A percentile compares a stretch with the other conserved stretches of the same genome.
Evolutionary conservation across 2,329 filamentous ascomycete genomes (phyloP).

Genomic region (Penicillium psychrosexuale): DNA sequence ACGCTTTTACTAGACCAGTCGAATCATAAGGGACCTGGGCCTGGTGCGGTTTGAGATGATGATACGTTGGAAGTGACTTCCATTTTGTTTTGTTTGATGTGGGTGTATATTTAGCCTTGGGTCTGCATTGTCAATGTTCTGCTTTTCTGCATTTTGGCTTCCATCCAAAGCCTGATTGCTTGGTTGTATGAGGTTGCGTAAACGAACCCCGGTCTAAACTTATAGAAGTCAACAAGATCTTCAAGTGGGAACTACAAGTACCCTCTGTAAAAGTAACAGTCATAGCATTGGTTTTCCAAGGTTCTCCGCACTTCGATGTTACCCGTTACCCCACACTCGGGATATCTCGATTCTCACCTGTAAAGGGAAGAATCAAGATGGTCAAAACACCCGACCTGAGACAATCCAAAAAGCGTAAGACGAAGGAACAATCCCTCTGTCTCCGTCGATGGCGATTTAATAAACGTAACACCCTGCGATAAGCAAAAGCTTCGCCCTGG

Average conservation of each 20-base stretch:
- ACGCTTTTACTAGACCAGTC: constrained; percentile 75
- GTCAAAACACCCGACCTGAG: not conserved
- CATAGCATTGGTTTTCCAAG: not conserved
- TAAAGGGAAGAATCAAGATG: not conserved
- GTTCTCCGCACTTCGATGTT: not conserved
- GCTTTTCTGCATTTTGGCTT: constrained; percentile 9
- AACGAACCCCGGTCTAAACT: not conserved
- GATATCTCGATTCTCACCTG: not conserved
- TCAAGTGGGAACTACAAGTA: not conserved
- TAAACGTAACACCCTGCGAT: not conserved
- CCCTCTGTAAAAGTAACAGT: not conserved
- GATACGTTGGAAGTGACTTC: constrained; percentile 6
- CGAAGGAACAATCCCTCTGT: not conserved
- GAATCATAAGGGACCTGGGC: constrained; percentile 39
- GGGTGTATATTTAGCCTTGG: constrained; percentile 25
- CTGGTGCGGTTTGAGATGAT: constrained; percentile 35
- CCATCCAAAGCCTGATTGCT: not conserved
- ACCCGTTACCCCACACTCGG: not conserved
- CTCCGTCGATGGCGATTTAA: not conserved
- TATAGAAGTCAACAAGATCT: not conserved
- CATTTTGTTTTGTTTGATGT: constrained; percentile 13
- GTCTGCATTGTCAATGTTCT: not conserved
- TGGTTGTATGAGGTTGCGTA: not conserved
- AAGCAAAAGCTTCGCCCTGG: not conserved
- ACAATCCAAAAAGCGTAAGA: not conserved